Percentiles rank a stretch among this genome's conserved stretches.
Evolutionary conservation across 2,329 filamentous ascomycete species (phyloP).

Genomic region (Emydomyces testavorans): DNA sequence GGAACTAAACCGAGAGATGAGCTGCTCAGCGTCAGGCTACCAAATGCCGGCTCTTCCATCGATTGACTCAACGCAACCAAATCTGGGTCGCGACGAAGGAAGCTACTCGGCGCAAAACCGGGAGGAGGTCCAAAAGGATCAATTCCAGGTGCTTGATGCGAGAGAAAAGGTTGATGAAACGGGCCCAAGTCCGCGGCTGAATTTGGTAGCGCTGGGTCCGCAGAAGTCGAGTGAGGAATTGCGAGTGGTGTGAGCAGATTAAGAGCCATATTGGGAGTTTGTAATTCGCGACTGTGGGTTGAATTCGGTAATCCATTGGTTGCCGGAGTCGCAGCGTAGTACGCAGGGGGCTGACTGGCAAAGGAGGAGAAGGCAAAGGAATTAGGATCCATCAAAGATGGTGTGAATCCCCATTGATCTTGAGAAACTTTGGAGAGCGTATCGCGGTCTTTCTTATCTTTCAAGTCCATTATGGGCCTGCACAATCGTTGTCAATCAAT

Average conservation of each 20-base stretch:
- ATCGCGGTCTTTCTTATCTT: conserved; percentile 1
- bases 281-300: conserved; percentile 73
- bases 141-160: conserved; percentile 47
- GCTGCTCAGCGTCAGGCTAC: conserved; percentile 26
- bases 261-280: conserved; percentile 65
- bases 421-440: conserved; percentile 67
- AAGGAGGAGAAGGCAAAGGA: conserved; percentile 71
- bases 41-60: conserved; percentile 55
- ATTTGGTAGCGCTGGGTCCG: conserved; percentile 25
- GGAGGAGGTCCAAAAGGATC: conserved; percentile 55
- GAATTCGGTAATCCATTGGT: conserved; percentile 46
- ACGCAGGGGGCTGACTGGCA: conserved; percentile 65
- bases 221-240: conserved; percentile 57
- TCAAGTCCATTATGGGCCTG: conserved; percentile 8
- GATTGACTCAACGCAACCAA: conserved; percentile 67
- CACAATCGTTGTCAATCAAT: not conserved
- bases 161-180: conserved; percentile 48
- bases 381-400: conserved; percentile 75
- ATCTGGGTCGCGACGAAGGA: conserved; percentile 66
- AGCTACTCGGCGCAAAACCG: conserved; percentile 57
- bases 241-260: conserved; percentile 58
- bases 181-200: conserved; percentile 53
- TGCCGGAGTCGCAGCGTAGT: conserved; percentile 79
- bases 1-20: conserved; percentile 16
- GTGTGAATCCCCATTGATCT: conserved; percentile 74